phyloP scores from a whole-genome alignment of 164 flowering plant genomes.

The Stephania yunnanensis region DNA sequence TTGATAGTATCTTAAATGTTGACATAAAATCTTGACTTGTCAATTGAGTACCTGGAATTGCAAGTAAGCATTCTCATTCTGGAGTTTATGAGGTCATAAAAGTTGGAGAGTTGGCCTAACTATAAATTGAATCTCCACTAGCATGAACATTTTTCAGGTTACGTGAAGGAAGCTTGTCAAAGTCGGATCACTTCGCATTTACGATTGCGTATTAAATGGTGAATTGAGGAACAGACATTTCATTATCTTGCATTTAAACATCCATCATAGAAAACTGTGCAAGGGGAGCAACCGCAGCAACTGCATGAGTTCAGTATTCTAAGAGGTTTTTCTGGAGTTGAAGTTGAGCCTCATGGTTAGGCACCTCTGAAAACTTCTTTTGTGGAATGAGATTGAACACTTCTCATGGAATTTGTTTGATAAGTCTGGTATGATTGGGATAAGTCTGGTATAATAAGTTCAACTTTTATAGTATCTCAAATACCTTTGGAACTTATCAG shows the following conservation, averaged over 20 bases:
- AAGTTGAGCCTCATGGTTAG: neutral
- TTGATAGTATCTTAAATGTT: neutral
- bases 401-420: neutral
- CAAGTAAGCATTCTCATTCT: no score
- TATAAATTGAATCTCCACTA: neutral
- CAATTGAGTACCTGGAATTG: no score
- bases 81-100: neutral
- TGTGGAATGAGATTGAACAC: neutral
- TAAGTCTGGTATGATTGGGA: no score
- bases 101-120: neutral
- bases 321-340: neutral
- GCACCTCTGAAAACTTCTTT: neutral
- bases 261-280: neutral
- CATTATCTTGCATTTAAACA: neutral
- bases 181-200: neutral
- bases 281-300: neutral
- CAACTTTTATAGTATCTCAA: neutral
- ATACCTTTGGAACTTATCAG: neutral
- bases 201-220: neutral
- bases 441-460: neutral
- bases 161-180: neutral
- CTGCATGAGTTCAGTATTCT: neutral
- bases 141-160: neutral
- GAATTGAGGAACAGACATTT: neutral
- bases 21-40: neutral